phyloP scores from a whole-genome alignment of 176 grass and related monocot species.

The Pharus latifolius region DNA sequence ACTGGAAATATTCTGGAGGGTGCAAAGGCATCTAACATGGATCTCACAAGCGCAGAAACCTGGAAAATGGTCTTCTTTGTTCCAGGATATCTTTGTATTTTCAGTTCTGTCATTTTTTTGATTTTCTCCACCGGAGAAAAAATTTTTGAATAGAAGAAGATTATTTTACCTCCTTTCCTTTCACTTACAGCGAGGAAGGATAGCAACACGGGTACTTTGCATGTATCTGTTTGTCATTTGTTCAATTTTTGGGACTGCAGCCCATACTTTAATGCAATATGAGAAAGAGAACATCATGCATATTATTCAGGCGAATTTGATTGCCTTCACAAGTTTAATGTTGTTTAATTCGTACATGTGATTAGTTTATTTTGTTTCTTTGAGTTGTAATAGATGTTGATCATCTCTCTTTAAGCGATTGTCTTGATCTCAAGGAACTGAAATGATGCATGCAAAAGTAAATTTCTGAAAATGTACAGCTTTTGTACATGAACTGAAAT shows the following conservation, averaged over 20 bases:
- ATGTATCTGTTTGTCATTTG: constrained; percentile 2
- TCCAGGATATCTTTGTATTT: constrained; percentile 73
- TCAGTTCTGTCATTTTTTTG: constrained; percentile 73
- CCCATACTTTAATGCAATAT: background rate
- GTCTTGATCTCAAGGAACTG: too few relatives aligned
- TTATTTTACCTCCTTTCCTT: constrained; percentile 4
- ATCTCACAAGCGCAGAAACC: constrained; percentile 49
- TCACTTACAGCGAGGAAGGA: background rate
- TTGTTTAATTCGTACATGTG: too few relatives aligned
- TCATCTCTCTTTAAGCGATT: too few relatives aligned
- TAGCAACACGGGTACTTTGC: constrained; percentile 8
- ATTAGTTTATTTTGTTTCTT: too few relatives aligned
- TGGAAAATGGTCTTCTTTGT: constrained; percentile 68
- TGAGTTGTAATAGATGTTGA: too few relatives aligned
- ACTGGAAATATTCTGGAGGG: constrained; percentile 75
- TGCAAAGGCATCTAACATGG: constrained; percentile 49
- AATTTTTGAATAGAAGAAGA: constrained; percentile 49
- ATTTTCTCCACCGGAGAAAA: constrained; percentile 70
- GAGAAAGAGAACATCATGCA: background rate
- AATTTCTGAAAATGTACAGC: too few relatives aligned
- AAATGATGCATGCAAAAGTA: too few relatives aligned
- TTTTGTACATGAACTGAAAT: too few relatives aligned
- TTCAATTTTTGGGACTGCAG: constrained; percentile 11
- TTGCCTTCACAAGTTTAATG: too few relatives aligned
- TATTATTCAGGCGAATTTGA: too few relatives aligned